These are phyloP conservation scores for Phytophthora rubi DNA, from an alignment of 352 stramenopile genomes.

Conservation along the genomic window DNA sequence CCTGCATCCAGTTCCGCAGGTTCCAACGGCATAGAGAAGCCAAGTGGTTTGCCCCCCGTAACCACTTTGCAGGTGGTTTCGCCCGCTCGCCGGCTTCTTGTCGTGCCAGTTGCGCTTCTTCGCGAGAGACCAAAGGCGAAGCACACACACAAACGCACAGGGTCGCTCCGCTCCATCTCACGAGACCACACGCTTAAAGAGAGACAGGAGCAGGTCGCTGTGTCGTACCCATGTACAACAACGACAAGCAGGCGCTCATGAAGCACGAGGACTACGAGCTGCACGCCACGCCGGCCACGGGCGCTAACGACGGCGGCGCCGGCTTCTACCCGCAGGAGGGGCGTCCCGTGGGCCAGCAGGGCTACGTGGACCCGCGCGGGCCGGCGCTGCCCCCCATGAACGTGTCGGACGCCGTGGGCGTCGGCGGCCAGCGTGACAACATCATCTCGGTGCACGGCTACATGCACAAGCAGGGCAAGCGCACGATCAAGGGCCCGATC, in stretches of 20 bases:
- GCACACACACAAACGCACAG: constrained; percentile 6
- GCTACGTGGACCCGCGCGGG: constrained; percentile 71
- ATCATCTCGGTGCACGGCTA: constrained; percentile 91
- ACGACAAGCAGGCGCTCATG: constrained; percentile 45
- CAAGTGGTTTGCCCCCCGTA: constrained; percentile 23
- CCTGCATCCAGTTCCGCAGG: too few species aligned
- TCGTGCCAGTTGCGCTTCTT: constrained; percentile 45
- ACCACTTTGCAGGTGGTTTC: constrained; percentile 34
- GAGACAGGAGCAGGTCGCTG: background rate
- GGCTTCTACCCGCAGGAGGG: constrained; percentile 59
- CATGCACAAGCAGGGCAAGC: constrained; percentile 91
- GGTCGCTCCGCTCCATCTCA: too few species aligned
- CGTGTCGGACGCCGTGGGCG: constrained; percentile 71
- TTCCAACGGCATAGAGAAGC: background rate
- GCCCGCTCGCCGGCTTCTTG: constrained; percentile 1
- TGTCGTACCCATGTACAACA: constrained; percentile 48
- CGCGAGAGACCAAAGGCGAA: constrained; percentile 30
- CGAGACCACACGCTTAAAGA: too few species aligned
- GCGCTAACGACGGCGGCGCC: constrained; percentile 52
- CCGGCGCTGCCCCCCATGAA: constrained; percentile 71
- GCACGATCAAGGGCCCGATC: constrained; percentile 86
- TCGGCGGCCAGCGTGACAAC: constrained; percentile 70
- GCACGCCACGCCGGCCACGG: constrained; percentile 60
- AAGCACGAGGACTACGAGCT: constrained; percentile 66
- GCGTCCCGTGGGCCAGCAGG: constrained; percentile 54